Conservation (phyloP, 2,329 filamentous ascomycete genomes). For the Berkeleyomyces rouxiae region DNA sequence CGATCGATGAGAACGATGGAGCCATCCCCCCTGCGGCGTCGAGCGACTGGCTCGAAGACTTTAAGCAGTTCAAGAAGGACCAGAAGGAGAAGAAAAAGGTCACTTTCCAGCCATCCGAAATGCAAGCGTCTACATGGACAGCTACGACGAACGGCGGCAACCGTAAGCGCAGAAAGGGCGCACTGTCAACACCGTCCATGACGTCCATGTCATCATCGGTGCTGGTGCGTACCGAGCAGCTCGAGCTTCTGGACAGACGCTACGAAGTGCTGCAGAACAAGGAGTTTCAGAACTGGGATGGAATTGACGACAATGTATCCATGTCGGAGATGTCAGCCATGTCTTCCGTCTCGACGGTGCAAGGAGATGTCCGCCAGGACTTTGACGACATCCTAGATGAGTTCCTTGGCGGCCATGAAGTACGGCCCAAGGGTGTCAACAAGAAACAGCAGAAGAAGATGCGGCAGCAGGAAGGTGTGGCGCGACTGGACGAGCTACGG, state of each 20-base stretch:
- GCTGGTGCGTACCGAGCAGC: slow-evolving; percentile 71
- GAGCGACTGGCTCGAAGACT: slow-evolving; percentile 80
- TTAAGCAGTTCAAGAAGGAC: slow-evolving; percentile 86
- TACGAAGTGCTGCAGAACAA: slow-evolving; percentile 78
- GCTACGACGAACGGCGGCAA: slow-evolving; percentile 65
- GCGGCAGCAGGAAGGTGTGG: slow-evolving; percentile 62
- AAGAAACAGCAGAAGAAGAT: slow-evolving; percentile 71
- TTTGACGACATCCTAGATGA: slow-evolving; percentile 89
- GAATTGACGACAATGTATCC: slow-evolving; percentile 28
- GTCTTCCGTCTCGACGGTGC: slow-evolving; percentile 49
- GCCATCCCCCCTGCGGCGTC: slow-evolving; percentile 36
- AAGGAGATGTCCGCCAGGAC: slow-evolving; percentile 53
- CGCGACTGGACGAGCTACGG: slow-evolving; percentile 82
- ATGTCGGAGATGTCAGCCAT: slow-evolving; percentile 42
- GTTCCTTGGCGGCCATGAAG: slow-evolving; percentile 48
- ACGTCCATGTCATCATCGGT: slow-evolving; percentile 90
- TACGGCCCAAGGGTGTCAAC: slow-evolving; percentile 39
- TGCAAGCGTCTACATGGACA: slow-evolving; percentile 55
- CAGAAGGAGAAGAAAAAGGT: slow-evolving; percentile 32
- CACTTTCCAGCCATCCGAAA: slow-evolving; percentile 36
- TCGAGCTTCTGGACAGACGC: slow-evolving; percentile 68
- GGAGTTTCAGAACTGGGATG: slow-evolving; percentile 36
- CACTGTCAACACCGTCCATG: slow-evolving; percentile 68
- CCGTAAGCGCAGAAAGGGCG: slow-evolving; percentile 88
- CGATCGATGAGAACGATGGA: slow-evolving; percentile 26